Percentiles rank a stretch among this genome's conserved stretches.
Evolutionary conservation across 164 flowering plant genomes (phyloP).

Genomic region (Buxus sempervirens): DNA sequence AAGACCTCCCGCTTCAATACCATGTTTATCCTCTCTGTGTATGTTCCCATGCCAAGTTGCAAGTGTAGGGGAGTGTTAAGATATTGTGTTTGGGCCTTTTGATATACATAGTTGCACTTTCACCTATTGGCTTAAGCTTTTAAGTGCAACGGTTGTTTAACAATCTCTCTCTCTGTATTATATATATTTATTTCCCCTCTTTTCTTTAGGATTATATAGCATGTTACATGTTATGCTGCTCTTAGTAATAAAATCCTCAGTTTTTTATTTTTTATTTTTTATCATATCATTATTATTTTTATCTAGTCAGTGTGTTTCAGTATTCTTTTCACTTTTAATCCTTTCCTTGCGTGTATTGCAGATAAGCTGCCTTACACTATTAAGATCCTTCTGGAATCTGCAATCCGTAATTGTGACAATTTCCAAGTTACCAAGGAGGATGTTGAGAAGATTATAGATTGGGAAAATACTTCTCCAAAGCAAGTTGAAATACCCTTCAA

Average conservation of each 20-base stretch:
- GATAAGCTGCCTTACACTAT: slow-evolving; percentile 87
- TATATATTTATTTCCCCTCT: too few species aligned
- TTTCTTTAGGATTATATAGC: background rate
- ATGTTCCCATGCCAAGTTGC: too few species aligned
- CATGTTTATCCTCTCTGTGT: too few species aligned
- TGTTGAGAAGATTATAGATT: slow-evolving; percentile 95
- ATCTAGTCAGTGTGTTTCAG: background rate
- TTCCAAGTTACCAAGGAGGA: slow-evolving; percentile 83
- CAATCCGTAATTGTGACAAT: slow-evolving; percentile 89
- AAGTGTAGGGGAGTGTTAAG: too few species aligned
- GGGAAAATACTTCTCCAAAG: slow-evolving; percentile 89
- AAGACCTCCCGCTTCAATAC: too few species aligned
- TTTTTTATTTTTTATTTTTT: too few species aligned
- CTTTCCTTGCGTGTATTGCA: slow-evolving; percentile 25
- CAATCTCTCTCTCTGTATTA: too few species aligned
- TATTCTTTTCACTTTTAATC: too few species aligned
- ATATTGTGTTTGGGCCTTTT: too few species aligned
- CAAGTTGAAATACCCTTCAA: slow-evolving; percentile 96
- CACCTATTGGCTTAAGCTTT: too few species aligned
- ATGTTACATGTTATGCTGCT: background rate
- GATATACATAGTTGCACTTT: too few species aligned
- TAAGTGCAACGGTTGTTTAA: too few species aligned
- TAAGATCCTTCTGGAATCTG: slow-evolving; percentile 84
- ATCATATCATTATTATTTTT: background rate
- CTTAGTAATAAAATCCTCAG: background rate